phyloP scores from a whole-genome alignment of 225 moss, liverwort and hornwort species.

The Thuidium tamariscinum region DNA sequence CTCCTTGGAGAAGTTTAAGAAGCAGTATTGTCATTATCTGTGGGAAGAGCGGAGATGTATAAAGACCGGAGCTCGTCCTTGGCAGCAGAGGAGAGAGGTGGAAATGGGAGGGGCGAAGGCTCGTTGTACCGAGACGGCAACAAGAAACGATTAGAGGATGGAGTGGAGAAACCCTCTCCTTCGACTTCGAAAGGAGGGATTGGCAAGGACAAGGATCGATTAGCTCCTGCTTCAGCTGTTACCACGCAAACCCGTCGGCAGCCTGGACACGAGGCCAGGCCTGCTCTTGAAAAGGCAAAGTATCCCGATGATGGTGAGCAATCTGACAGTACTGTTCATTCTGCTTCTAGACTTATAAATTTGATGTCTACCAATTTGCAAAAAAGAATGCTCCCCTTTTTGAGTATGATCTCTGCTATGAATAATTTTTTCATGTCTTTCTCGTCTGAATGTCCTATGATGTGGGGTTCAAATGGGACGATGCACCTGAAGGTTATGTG shows the following conservation, averaged over 20 bases:
- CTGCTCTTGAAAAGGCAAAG: slow-evolving; percentile 68
- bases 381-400: background rate
- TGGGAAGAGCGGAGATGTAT: slow-evolving; percentile 18
- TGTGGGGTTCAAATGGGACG: background rate
- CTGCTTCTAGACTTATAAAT: background rate
- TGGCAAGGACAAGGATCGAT: slow-evolving; percentile 61
- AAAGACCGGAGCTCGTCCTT: slow-evolving; percentile 32
- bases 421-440: background rate
- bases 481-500: slow-evolving; percentile 9
- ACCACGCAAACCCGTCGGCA: slow-evolving; percentile 42
- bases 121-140: slow-evolving; percentile 62
- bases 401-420: background rate
- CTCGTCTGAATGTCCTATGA: background rate
- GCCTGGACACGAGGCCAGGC: slow-evolving; percentile 3
- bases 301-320: slow-evolving; percentile 82
- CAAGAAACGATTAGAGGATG: slow-evolving; percentile 87
- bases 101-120: slow-evolving; percentile 57
- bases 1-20: background rate
- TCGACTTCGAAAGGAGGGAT: slow-evolving; percentile 83
- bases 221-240: slow-evolving; percentile 52
- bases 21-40: background rate
- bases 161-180: slow-evolving; percentile 71
- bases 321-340: background rate
- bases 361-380: background rate
- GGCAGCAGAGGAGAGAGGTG: slow-evolving; percentile 43